Evolutionary conservation across 1,284 basidiomycete species (phyloP), one percentile per base, ranked within the genome.

Genomic region (Takashimella koratensis): DNA sequence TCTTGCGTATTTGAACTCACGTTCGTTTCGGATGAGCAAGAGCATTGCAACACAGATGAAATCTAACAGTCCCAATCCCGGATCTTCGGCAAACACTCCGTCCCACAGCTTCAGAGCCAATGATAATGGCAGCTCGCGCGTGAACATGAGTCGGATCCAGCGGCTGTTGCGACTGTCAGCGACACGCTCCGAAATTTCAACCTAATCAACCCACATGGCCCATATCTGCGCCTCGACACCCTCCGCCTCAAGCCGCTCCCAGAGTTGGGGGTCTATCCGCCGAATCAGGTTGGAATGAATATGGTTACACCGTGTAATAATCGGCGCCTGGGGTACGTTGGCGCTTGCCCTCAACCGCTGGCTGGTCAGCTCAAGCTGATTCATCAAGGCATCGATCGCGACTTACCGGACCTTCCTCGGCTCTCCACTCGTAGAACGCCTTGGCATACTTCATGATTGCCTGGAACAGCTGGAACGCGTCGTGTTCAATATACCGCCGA

Each of bases 221-320:
- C 91, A 97, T 45, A 96, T 87, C 71, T 96, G 93, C 5, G 92
- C 90, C 72, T 97, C 93, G 43, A 96, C 86, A 2, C 87, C 87
- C 30, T 85, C 82, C 26, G 79, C 81, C 60, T 89, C 85, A 76
- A 96, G 79, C 42, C 82, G 80, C 58, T 83, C 82, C 80, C 85
- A 87, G 21, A 96, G 76, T 43, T 84, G 75, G n/a, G 89, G 89
- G 71, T 97, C 93, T 39, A 88, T 83, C n/a, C 80, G 79, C 65
- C 84, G 83, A 21, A 95, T 79, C 26, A 88, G 76, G 39, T 80
- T 80, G 0, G 82, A 81, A 64, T 95, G 90, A 41, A 96, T 83
- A 44, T 82, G 79, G 62, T 86, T 85, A 67, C 90, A 93, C 1
- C 85, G 82, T 52, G 83, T 79, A 10, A 95, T 84, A 53, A 96